phyloP scores from a whole-genome alignment of 768 basidiomycete genomes.

The Russula vinacea region DNA sequence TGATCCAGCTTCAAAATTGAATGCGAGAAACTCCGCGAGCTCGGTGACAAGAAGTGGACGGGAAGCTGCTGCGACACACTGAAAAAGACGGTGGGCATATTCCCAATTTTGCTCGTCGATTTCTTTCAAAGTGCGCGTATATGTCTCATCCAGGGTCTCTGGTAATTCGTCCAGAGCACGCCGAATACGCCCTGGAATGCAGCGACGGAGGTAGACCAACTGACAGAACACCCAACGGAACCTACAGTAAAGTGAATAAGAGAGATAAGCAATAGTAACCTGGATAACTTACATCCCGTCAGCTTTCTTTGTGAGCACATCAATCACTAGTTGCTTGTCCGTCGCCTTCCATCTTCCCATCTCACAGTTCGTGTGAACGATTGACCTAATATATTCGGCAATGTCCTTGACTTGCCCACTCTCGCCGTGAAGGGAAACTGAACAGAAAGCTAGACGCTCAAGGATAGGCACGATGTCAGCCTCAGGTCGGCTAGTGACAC shows the following conservation, averaged over 20 bases:
- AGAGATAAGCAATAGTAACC: too few species aligned
- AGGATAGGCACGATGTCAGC: not conserved
- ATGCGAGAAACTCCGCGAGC: constrained; percentile 12
- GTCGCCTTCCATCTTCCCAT: constrained; percentile 1
- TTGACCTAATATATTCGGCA: not conserved
- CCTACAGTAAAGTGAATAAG: not conserved
- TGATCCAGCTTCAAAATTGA: not conserved
- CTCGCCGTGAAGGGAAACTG: not conserved
- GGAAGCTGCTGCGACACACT: not conserved
- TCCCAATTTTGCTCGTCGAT: not conserved
- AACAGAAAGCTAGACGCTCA: not conserved
- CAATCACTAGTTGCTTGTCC: not conserved
- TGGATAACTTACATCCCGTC: constrained; percentile 3
- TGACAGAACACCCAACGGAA: constrained; percentile 16
- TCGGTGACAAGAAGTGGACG: constrained; percentile 7
- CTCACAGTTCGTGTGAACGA: not conserved
- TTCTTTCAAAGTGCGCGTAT: not conserved
- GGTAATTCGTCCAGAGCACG: not conserved
- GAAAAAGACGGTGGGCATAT: constrained; percentile 9
- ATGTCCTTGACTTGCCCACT: not conserved
- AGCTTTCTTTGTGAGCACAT: not conserved
- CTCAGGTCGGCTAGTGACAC: constrained; percentile 10
- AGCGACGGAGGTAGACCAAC: not conserved
- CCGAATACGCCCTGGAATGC: not conserved
- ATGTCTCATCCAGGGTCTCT: constrained; percentile 3